These are phyloP conservation scores for Paramecium sexaurelia DNA, from an alignment of 73 alveolate genomes.

Conservation along the genomic window DNA sequence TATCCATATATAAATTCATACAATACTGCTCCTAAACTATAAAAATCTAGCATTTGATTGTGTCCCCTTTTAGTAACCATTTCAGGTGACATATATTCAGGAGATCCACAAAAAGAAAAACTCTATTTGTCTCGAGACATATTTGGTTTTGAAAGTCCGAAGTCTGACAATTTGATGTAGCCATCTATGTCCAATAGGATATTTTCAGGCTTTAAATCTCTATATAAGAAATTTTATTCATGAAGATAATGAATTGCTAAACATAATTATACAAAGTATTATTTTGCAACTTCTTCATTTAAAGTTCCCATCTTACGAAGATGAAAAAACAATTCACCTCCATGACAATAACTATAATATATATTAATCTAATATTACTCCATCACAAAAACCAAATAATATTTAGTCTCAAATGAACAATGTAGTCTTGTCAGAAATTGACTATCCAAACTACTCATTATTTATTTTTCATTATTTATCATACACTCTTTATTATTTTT, in stretches of 20 bases:
- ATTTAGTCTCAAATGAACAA: constrained; percentile 66
- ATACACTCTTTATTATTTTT: constrained; percentile 15
- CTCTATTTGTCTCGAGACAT: constrained; percentile 49
- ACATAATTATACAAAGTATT: constrained; percentile 84
- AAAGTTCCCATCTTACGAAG: constrained; percentile 72
- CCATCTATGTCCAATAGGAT: constrained; percentile 88
- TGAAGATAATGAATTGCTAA: constrained; percentile 81
- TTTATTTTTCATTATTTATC: constrained; percentile 42
- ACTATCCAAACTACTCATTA: constrained; percentile 28
- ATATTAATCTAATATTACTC: constrained; percentile 74
- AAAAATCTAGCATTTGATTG: constrained; percentile 74
- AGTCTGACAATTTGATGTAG: constrained; percentile 82
- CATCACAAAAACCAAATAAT: constrained; percentile 72
- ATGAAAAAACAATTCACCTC: constrained; percentile 84
- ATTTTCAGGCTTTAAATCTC: constrained; percentile 95
- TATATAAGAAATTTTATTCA: constrained; percentile 71
- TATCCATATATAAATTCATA: constrained; percentile 89
- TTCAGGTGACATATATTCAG: constrained; percentile 95
- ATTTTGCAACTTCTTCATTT: constrained; percentile 79
- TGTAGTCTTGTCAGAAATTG: constrained; percentile 56
- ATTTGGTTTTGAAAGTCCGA: constrained; percentile 84
- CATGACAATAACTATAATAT: constrained; percentile 43
- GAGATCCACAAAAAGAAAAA: constrained; percentile 92
- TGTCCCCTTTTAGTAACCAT: constrained; percentile 80
- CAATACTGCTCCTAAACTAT: constrained; percentile 86